Evolutionary conservation across 495 filamentous ascomycete species (phyloP).

Genomic region (Niebla homalea): DNA sequence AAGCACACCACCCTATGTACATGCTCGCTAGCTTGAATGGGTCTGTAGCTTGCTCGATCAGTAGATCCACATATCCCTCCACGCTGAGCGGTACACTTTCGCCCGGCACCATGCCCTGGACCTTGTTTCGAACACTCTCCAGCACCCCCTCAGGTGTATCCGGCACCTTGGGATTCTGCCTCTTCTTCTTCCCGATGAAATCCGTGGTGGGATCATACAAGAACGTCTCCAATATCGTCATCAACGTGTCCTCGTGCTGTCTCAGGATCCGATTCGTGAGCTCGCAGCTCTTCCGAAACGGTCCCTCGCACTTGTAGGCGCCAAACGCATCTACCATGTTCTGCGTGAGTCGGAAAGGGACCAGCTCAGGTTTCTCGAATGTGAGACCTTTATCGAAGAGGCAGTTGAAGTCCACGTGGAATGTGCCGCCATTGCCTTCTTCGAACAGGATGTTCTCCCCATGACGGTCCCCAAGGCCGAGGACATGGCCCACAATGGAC

Average conservation of each 20-base stretch:
- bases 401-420: slow-evolving; percentile 99
- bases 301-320: slow-evolving; percentile 79
- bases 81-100: slow-evolving; percentile 87
- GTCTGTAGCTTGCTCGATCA: slow-evolving; percentile 74
- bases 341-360: slow-evolving; percentile 96
- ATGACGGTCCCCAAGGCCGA: slow-evolving; percentile 94
- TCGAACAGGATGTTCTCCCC: slow-evolving; percentile 95
- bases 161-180: slow-evolving; percentile 47
- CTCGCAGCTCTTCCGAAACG: slow-evolving; percentile 83
- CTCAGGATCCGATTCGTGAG: slow-evolving; percentile 71
- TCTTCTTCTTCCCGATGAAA: slow-evolving; percentile 67
- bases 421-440: slow-evolving; percentile 81
- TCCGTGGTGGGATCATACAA: slow-evolving; percentile 93
- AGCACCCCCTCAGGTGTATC: slow-evolving; percentile 83
- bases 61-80: slow-evolving; percentile 86
- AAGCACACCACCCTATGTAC: slow-evolving; percentile 98
- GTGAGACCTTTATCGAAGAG: slow-evolving; percentile 97
- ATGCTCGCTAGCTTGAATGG: slow-evolving; percentile 66
- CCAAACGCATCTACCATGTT: slow-evolving; percentile 98
- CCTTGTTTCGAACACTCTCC: slow-evolving; percentile 75
- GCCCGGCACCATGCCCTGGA: slow-evolving; percentile 65
- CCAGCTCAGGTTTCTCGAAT: slow-evolving; percentile 85
- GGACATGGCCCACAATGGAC: slow-evolving; percentile 91
- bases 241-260: slow-evolving; percentile 85
- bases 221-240: slow-evolving; percentile 95